phyloP scores from a whole-genome alignment of 176 grass and related monocot species.

The Paspalum notatum region DNA sequence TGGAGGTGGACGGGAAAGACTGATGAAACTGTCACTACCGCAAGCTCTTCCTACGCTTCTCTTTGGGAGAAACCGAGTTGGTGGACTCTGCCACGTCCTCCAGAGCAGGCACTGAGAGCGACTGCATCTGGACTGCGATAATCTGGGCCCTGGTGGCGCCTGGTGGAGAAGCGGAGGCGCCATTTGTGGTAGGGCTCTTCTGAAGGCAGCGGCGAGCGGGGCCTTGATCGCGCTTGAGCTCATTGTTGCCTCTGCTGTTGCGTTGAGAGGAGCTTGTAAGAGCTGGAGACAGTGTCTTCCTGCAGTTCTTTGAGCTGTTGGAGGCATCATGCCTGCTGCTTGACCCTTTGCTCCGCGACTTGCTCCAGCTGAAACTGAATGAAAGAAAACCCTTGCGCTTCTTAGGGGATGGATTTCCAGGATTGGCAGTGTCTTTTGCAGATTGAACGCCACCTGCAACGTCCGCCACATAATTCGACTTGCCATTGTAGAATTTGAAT shows the following conservation, averaged over 20 bases:
- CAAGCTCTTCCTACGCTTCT: slow-evolving; percentile 66
- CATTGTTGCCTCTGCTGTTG: slow-evolving; percentile 37
- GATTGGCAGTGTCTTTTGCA: slow-evolving; percentile 45
- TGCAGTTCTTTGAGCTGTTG: slow-evolving; percentile 38
- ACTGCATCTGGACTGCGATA: slow-evolving; percentile 37
- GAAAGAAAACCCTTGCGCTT: slow-evolving; percentile 73
- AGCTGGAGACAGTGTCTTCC: slow-evolving; percentile 10
- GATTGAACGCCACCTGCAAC: slow-evolving; percentile 35
- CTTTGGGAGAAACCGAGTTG: slow-evolving; percentile 34
- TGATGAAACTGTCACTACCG: not conserved
- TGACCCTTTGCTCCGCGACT: slow-evolving; percentile 38
- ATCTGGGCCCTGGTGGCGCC: slow-evolving; percentile 3
- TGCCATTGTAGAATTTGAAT: slow-evolving; percentile 54
- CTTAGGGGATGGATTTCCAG: slow-evolving; percentile 55
- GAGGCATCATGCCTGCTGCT: slow-evolving; percentile 25
- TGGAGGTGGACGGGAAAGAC: slow-evolving; percentile 2
- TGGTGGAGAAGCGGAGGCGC: slow-evolving; percentile 22
- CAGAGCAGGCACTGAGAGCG: slow-evolving; percentile 38
- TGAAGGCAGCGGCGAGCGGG: slow-evolving; percentile 41
- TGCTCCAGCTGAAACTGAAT: slow-evolving; percentile 48
- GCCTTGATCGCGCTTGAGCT: slow-evolving; percentile 10
- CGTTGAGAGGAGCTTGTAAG: slow-evolving; percentile 25
- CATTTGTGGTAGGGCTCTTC: slow-evolving; percentile 20
- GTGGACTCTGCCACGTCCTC: slow-evolving; percentile 45
- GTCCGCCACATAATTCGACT: slow-evolving; percentile 45